A percentile compares a stretch with the other conserved stretches of the same genome.
phyloP scores from a whole-genome alignment of 306 rosid genomes.

The Casuarina equisetifolia region DNA sequence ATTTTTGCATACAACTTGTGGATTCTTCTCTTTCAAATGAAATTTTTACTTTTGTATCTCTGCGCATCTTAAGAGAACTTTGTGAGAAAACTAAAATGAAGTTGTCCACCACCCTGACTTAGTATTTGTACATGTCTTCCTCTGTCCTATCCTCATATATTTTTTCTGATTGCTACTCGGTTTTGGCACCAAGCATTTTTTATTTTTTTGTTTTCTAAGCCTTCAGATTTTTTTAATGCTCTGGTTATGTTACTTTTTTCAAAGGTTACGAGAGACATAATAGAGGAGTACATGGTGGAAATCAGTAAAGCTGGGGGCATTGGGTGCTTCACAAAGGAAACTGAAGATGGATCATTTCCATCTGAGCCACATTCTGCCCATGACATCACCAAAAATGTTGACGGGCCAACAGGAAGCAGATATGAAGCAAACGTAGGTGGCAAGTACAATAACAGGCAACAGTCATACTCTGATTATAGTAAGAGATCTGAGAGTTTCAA shows the following conservation, averaged over 20 bases:
- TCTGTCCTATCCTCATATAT: neutral
- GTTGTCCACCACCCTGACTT: neutral
- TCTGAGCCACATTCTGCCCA: constrained; percentile 35
- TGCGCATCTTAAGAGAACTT: neutral
- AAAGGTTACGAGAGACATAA: constrained; percentile 77
- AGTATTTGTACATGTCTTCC: neutral
- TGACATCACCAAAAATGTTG: constrained; percentile 34
- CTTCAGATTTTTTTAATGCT: neutral
- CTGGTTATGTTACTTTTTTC: constrained; percentile 15
- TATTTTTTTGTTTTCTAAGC: neutral
- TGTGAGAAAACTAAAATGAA: neutral
- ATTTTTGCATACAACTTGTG: neutral
- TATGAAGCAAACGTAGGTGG: constrained; percentile 25
- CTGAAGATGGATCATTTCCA: constrained; percentile 39
- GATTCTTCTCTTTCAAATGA: no score
- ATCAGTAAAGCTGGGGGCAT: constrained; percentile 70
- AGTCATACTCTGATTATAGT: constrained; percentile 25
- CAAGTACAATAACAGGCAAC: constrained; percentile 39
- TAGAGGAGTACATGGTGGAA: constrained; percentile 87
- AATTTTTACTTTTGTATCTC: no score
- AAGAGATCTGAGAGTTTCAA: constrained; percentile 29
- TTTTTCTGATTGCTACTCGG: neutral
- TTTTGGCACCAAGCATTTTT: neutral
- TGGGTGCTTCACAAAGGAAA: constrained; percentile 55
- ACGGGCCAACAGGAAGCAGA: constrained; percentile 32